These are phyloP conservation scores for Blastobotrys muscicola DNA, from an alignment of 805 yeast species.

Conservation along the genomic window DNA sequence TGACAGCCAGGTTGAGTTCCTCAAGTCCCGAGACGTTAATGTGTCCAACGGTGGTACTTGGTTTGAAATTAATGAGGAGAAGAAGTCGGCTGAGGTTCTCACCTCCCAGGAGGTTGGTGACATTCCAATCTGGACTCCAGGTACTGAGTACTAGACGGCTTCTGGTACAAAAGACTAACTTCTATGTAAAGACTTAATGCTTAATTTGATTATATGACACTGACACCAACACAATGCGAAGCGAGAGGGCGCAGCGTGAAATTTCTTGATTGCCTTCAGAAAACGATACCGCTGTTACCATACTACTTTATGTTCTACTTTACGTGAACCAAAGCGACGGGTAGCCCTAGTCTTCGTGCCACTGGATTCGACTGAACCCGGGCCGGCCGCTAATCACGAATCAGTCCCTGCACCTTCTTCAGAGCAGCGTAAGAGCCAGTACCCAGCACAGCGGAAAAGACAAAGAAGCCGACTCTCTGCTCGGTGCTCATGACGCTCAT, in stretches of 20 bases:
- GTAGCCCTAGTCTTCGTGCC: too few species aligned
- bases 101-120: slow-evolving; percentile 24
- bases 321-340: too few species aligned
- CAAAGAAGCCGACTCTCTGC: slow-evolving; percentile 18
- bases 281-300: too few species aligned
- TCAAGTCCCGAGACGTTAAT: slow-evolving; percentile 42
- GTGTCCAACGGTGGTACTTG: slow-evolving; percentile 61
- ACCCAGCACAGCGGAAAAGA: neutral
- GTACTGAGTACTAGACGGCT: slow-evolving; percentile 11
- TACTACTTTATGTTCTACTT: too few species aligned
- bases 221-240: too few species aligned
- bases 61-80: slow-evolving; percentile 32
- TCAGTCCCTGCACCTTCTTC: too few species aligned
- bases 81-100: slow-evolving; percentile 37
- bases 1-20: slow-evolving; percentile 43
- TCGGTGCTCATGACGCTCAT: slow-evolving; percentile 16
- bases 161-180: neutral
- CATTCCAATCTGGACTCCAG: slow-evolving; percentile 16
- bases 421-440: neutral
- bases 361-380: too few species aligned
- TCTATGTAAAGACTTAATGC: neutral
- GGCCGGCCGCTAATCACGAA: too few species aligned
- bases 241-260: too few species aligned
- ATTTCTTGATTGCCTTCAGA: too few species aligned
- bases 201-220: neutral